Evolutionary conservation across 2,329 filamentous ascomycete genomes (phyloP), one percentile per base, ranked within the genome.

Genomic region (Xylariaceae sp.): DNA sequence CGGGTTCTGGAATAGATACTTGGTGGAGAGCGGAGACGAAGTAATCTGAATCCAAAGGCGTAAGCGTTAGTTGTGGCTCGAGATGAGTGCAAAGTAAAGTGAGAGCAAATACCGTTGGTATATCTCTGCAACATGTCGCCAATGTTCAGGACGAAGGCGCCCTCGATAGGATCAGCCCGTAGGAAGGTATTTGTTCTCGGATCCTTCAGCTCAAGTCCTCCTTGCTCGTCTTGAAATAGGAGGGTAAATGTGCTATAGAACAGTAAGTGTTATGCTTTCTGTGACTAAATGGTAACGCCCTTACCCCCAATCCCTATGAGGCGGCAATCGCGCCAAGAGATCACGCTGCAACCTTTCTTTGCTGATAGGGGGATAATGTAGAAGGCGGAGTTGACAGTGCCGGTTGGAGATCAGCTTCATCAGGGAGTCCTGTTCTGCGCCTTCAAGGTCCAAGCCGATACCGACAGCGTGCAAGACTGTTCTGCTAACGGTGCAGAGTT

Each of bases 301-400:
- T 23, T 3, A 15, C 28, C 15, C 12, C 14, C 14, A 5, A 30
- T 30, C 12, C 12, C 28, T 15, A 5, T 5, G 15, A 13, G 9
- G 14, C 15, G 12, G 7, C 28, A 30, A 30, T 5, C 7, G 19
- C 12, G 6, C 30, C 7, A 12, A 26, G 13, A 19, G 8, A 9
- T 65, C 61, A 29, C 60, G 65, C 19, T 64, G 60, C 14, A 76
- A 53, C 24, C 62, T 63, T 21, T 61, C 59, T 4, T 64, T 65
- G 17, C 66, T 61, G 4, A 74, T 60, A 2, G 68, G 60, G 0
- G 73, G 71, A 43, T 78, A 83, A 53, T 82, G 77, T 12, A 81
- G 60, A 17, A 83, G 56, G 2, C 79, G 69, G 8, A 82, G 61
- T 44, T 81, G 77, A 45, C 78, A 77, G 48, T 78, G 71, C 40